Conservation (phyloP, 306 rosid species). For the Prunus davidiana region DNA sequence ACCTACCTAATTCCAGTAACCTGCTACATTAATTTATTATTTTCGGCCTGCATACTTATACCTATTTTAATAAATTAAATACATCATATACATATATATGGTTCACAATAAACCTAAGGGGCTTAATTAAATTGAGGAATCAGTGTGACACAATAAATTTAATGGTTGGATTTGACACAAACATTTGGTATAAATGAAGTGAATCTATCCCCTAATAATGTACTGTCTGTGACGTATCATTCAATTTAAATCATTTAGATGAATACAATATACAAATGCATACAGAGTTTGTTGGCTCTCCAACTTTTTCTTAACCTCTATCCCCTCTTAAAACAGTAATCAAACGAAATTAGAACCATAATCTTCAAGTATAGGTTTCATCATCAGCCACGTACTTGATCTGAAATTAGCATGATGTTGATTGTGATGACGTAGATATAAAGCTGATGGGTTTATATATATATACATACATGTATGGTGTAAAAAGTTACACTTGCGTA, state of each 20-base stretch:
- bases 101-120: too few relatives aligned
- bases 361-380: neutral
- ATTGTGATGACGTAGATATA: neutral
- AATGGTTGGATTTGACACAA: too few relatives aligned
- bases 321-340: neutral
- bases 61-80: neutral
- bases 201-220: too few relatives aligned
- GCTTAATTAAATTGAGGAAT: too few relatives aligned
- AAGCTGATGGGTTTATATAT: neutral
- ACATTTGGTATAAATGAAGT: too few relatives aligned
- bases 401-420: neutral
- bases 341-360: neutral
- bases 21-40: slow-evolving; percentile 1
- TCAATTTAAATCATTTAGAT: too few relatives aligned
- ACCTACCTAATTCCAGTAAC: neutral
- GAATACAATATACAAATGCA: too few relatives aligned
- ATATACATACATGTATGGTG: neutral
- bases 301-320: too few relatives aligned
- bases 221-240: too few relatives aligned
- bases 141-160: too few relatives aligned
- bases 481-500: slow-evolving; percentile 18
- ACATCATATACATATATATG: neutral
- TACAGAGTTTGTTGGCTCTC: too few relatives aligned
- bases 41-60: slow-evolving; percentile 8
- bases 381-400: neutral